Base-by-base conservation (phyloP, 129 eudicot species). In the Chrysanthemum lavandulifolium region DNA sequence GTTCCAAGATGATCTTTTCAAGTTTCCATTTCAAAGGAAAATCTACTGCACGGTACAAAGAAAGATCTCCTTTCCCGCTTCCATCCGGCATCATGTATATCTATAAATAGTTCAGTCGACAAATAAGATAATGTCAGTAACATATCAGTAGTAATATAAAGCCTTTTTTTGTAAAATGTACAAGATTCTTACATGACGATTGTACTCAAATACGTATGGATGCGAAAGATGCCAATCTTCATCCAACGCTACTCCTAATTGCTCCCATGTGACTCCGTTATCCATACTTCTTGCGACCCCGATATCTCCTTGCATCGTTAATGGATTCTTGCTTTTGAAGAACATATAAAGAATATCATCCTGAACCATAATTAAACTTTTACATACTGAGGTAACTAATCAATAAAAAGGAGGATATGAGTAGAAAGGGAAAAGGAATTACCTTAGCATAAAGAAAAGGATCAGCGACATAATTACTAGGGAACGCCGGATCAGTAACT, bases 51-150 rank as follows among this genome's bases (percentile, higher is more conserved):
- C 87, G 85, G 68, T 93, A 89, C 67, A 93, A 88, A 61, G 89
- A 84, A 72, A 89, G 81, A 18, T 89, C 90, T 19, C 98, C 90
- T 49, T 79, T 93, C n/a, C 66, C 79, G 72, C 88, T 84, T 62
- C 96, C 86, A 79, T 84, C 90, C n/a, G 98, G 96, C 91, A 93
- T 80, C 97, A 93, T 86, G 70, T 85, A 93, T 74, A 87, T 87
- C 97, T 93, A 80, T 3, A 13, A 76, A 6, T 36, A 61, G 16
- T 53, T 61, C 27, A 8, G 56, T 49, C 15, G 54, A 23, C n/a
- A 33, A 47, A 71, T 71, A 10, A 54, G 62, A 71, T 16, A 3
- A 53, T 53, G 16, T 53, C 16, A 53, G 19, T 12, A 53, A 53
- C 16, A 53, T 53, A 51, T 51, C 56, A 51, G 56, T 51, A 51